Conservation (phyloP, 106 monocot species). For the Dendrobium nobile region DNA sequence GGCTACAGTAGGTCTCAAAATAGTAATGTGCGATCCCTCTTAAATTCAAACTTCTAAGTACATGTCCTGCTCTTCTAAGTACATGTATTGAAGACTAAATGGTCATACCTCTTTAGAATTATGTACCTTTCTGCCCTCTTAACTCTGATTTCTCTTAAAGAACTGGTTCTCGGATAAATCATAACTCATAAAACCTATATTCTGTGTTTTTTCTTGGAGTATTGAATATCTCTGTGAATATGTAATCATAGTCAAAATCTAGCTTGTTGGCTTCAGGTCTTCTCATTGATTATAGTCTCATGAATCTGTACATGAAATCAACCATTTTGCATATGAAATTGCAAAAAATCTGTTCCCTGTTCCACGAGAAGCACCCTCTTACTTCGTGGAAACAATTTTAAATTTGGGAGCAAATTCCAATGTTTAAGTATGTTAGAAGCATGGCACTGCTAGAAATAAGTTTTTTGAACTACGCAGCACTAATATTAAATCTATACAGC, state of each 20-base stretch:
- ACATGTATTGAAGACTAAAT: neutral
- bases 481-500: neutral
- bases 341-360: neutral
- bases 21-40: neutral
- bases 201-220: neutral
- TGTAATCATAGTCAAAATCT: neutral
- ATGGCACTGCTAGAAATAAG: neutral
- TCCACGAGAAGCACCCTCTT: neutral
- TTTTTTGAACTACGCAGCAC: neutral
- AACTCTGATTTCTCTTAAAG: neutral
- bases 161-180: neutral
- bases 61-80: neutral
- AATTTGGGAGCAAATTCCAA: neutral
- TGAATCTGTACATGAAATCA: neutral
- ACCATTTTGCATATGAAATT: neutral
- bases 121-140: neutral
- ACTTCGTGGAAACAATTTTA: neutral
- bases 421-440: neutral
- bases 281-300: neutral
- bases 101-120: neutral
- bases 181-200: neutral
- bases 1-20: neutral
- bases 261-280: neutral
- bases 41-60: neutral
- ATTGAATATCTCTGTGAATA: neutral